These are phyloP conservation scores for Solanum sitiens DNA, from an alignment of 257 asterid species.

Conservation along the genomic window DNA sequence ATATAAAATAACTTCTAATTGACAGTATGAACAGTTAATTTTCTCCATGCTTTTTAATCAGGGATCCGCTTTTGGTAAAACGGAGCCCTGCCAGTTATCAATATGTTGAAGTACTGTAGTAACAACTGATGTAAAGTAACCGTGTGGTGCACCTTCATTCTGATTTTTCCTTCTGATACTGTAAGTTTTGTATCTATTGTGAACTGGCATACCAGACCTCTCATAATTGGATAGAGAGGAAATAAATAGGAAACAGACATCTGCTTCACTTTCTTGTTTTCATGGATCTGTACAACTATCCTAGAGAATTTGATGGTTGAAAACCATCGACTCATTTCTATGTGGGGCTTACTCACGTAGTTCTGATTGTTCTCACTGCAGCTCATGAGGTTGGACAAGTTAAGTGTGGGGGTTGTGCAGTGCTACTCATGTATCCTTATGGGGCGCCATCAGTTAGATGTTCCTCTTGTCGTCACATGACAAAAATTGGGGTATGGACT, in stretches of 20 bases:
- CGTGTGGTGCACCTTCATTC: not conserved
- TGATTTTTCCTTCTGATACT: not conserved
- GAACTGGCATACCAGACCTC: not conserved
- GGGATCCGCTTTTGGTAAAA: not conserved
- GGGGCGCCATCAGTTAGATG: constrained; percentile 80
- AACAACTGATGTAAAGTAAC: not conserved
- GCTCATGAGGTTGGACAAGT: constrained; percentile 89
- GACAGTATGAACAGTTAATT: not conserved
- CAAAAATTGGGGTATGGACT: constrained; percentile 63
- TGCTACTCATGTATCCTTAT: constrained; percentile 71
- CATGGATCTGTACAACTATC: not conserved
- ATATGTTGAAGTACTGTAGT: not conserved
- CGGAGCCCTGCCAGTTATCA: not conserved
- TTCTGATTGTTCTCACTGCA: constrained; percentile 12
- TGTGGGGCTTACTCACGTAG: not conserved
- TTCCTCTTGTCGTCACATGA: constrained; percentile 58
- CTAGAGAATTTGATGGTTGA: not conserved
- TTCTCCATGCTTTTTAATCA: not conserved
- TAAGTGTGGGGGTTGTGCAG: constrained; percentile 60
- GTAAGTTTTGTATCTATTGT: not conserved
- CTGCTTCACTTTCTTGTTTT: not conserved
- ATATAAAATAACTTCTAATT: not conserved
- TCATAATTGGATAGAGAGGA: not conserved
- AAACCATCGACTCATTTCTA: not conserved
- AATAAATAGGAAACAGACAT: not conserved